Conservation (phyloP, 371 early-diverging fungal species). For the Mucor plumbeus region DNA sequence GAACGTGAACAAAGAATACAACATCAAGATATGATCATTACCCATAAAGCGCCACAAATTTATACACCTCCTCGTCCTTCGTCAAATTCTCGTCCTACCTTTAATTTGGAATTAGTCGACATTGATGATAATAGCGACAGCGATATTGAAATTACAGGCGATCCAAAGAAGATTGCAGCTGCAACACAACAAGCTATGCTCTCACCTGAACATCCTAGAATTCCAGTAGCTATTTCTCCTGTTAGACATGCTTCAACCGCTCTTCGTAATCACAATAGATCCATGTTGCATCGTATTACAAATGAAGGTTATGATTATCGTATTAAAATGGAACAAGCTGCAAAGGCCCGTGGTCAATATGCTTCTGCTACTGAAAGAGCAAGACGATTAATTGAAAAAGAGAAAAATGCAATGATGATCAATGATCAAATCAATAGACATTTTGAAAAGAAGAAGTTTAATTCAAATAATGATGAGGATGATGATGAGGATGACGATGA, state of each 20-base stretch:
- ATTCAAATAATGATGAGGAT: not conserved
- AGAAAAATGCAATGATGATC: conserved; percentile 29
- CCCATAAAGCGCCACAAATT: not conserved
- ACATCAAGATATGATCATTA: not conserved
- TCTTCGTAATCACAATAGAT: conserved; percentile 35
- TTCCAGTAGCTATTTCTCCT: conserved; percentile 20
- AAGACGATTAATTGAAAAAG: conserved; percentile 36
- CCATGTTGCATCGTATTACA: conserved; percentile 34
- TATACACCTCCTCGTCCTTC: not conserved
- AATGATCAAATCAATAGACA: conserved; percentile 18
- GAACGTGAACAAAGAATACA: conserved; percentile 4
- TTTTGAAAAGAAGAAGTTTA: conserved; percentile 14
- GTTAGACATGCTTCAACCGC: conserved; percentile 1
- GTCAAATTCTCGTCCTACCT: not conserved
- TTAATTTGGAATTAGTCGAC: not conserved
- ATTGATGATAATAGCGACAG: conserved; percentile 24
- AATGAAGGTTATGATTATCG: conserved; percentile 37
- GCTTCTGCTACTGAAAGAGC: conserved; percentile 45
- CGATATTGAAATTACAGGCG: conserved; percentile 24
- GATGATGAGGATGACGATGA: conserved; percentile 15
- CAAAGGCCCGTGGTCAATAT: conserved; percentile 40
- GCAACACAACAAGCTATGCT: not conserved
- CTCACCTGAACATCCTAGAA: conserved; percentile 20
- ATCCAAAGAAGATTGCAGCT: conserved; percentile 4
- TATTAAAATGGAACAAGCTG: conserved; percentile 39